Evolutionary conservation across 2,329 filamentous ascomycete genomes (phyloP), one percentile per base, ranked within the genome.

Genomic region (Daldinia eschscholtzii): DNA sequence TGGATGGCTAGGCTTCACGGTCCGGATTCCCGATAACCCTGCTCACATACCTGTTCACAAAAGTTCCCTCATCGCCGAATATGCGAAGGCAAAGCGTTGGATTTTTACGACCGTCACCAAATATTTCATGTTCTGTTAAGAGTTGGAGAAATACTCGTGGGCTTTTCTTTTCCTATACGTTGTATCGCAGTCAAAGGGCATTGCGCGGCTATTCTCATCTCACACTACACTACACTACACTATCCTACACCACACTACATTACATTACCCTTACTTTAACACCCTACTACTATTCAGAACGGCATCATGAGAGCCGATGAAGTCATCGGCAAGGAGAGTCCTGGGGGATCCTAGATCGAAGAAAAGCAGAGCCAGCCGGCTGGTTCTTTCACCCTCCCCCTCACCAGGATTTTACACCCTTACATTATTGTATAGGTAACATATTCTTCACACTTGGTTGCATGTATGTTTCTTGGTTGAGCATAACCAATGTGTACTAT

Each of bases 1-100:
- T 72, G 72, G 70, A 71, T 67, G 59, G 68, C 62, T 72, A 74
- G 75, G 75, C 66, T 72, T 61, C 39, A 44, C 75, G 75, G 75
- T 63, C 75, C 75, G 75, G 30, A 52, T 46, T 68, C 63, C 71
- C 75, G 68, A 58, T 58, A 69, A 69, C 70, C 67, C 64, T 71
- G 68, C 55, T 56, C 26, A 65, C 39, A 55, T 64, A 62, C 61
- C 66, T 52, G 46, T 52, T 52, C 46, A 33, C 46, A 52, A 30
- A 30, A 52, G 15, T 52, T 52, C 26, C 7, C 15, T 28, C 67
- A 56, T 57, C 57, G 62, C 68, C 64, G 64, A 63, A 63, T 52
- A 52, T 68, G 44, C 57, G 67, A 41, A 61, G 52, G 52, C 33
- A 59, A 55, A 52, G 59, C 55, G 59, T 62, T 59, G 48, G 56